Evolutionary conservation across 768 basidiomycete species (phyloP).

Genomic region (Tricholoma sp.): DNA sequence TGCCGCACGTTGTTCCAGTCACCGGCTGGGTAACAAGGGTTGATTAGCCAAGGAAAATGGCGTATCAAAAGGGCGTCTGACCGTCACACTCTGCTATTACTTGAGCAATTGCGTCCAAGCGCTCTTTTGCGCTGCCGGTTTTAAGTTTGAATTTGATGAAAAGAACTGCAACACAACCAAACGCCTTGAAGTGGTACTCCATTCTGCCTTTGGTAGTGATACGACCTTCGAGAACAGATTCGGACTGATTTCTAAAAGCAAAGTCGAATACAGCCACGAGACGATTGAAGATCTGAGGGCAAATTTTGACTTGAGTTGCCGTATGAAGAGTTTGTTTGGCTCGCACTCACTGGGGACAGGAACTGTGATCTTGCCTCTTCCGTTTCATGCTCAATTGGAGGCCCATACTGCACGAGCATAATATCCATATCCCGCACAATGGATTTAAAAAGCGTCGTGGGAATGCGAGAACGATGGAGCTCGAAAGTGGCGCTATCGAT

Average conservation of each 20-base stretch:
- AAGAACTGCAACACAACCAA: background rate
- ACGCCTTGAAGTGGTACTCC: background rate
- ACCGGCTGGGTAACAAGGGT: background rate
- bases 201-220: background rate
- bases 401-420: background rate
- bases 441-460: background rate
- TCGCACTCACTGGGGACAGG: conserved; percentile 8
- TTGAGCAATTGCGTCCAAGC: background rate
- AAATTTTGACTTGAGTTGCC: background rate
- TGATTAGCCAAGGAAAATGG: too few relatives aligned
- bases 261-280: background rate
- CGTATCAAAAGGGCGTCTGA: background rate
- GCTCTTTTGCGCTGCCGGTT: background rate
- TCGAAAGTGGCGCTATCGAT: background rate
- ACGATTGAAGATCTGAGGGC: background rate
- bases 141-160: background rate
- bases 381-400: background rate
- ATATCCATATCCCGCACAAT: background rate
- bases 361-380: background rate
- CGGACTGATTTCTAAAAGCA: background rate
- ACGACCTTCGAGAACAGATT: background rate
- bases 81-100: background rate
- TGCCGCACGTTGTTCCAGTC: background rate
- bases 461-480: background rate
- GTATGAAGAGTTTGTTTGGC: background rate